Evolutionary conservation across 768 basidiomycete species (phyloP).

Genomic region (Fomitopsis pulvina): DNA sequence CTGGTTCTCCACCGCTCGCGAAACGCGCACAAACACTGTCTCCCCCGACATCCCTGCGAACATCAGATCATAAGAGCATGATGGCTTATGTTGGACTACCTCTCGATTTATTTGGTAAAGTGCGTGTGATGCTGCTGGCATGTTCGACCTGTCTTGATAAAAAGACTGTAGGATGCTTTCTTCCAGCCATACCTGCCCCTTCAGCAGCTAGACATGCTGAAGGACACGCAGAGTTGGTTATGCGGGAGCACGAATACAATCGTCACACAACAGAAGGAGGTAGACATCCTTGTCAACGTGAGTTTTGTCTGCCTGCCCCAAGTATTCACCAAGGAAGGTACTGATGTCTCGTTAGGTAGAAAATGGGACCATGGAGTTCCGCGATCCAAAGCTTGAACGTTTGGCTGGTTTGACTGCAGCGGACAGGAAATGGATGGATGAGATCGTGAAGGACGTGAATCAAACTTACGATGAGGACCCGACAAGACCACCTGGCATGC

Average conservation of each 20-base stretch:
- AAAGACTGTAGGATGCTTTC: constrained; percentile 66
- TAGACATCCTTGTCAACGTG: constrained; percentile 89
- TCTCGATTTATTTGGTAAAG: constrained; percentile 88
- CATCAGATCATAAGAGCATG: constrained; percentile 88
- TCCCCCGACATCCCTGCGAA: constrained; percentile 73
- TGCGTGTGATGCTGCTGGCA: constrained; percentile 19
- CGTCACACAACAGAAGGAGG: constrained; percentile 86
- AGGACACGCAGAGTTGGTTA: constrained; percentile 76
- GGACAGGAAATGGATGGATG: constrained; percentile 98
- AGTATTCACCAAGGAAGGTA: neutral
- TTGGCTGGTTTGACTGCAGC: constrained; percentile 79
- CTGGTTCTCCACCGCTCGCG: constrained; percentile 78
- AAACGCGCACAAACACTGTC: constrained; percentile 53
- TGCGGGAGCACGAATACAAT: constrained; percentile 96
- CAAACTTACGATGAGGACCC: constrained; percentile 70
- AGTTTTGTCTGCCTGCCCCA: constrained; percentile 10
- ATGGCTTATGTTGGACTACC: constrained; percentile 91
- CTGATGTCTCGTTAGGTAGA: constrained; percentile 59
- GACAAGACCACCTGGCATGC: constrained; percentile 48
- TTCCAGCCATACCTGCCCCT: constrained; percentile 97
- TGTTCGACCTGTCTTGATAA: neutral
- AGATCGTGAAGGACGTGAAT: constrained; percentile 82
- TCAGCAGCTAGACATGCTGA: constrained; percentile 88
- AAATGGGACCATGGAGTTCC: constrained; percentile 79
- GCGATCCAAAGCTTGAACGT: constrained; percentile 74